Conservation (phyloP, 2,329 filamentous ascomycete genomes). For the Dothideomycetes sp. region DNA sequence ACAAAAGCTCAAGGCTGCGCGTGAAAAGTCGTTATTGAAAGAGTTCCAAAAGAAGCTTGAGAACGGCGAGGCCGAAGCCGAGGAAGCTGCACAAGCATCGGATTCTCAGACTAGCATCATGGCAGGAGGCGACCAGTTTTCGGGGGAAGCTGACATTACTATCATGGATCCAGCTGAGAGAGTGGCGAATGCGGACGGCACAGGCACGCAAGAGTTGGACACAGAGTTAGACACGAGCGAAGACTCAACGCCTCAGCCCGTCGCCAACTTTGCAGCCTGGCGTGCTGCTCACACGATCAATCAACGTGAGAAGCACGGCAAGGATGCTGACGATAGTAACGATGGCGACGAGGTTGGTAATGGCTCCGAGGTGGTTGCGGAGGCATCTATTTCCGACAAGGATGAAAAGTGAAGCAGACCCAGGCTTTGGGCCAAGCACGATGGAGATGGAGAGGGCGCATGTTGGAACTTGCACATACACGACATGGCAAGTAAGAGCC, state of each 20-base stretch:
- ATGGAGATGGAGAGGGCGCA: too few relatives aligned
- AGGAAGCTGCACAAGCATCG: constrained; percentile 7
- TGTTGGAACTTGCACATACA: too few relatives aligned
- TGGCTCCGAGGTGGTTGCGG: too few relatives aligned
- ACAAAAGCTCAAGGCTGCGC: constrained; percentile 20
- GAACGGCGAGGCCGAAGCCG: constrained; percentile 9
- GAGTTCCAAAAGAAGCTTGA: constrained; percentile 14
- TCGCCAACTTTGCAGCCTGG: constrained; percentile 16
- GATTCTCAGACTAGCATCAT: constrained; percentile 19
- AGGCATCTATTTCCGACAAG: too few relatives aligned
- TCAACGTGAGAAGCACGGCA: too few relatives aligned
- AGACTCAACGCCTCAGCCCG: neutral
- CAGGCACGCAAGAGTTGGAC: constrained; percentile 12
- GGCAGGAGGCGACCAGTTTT: constrained; percentile 22
- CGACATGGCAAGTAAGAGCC: too few relatives aligned
- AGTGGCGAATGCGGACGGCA: neutral
- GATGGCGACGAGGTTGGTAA: too few relatives aligned
- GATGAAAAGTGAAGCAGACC: too few relatives aligned
- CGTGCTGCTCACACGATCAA: constrained; percentile 15
- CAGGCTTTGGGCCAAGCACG: too few relatives aligned
- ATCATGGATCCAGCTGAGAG: constrained; percentile 18
- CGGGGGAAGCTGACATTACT: constrained; percentile 21
- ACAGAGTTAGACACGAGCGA: constrained; percentile 10
- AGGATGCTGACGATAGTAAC: too few relatives aligned
- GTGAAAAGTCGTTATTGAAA: constrained; percentile 22